These are phyloP conservation scores for Bisporella sp. DNA, from an alignment of 2,329 filamentous ascomycete species.

Conservation along the genomic window DNA sequence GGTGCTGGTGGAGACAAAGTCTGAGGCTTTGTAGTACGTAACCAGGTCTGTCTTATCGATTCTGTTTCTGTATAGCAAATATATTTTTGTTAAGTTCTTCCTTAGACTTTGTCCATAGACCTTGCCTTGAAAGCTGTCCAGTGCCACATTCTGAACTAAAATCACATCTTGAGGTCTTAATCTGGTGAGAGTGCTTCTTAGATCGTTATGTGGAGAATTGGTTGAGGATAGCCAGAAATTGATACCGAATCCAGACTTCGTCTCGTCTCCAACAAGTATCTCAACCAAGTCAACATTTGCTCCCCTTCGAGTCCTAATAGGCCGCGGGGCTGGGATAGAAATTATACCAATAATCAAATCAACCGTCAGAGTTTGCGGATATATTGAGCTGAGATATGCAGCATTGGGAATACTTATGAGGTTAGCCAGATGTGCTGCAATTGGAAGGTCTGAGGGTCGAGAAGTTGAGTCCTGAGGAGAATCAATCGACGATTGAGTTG, in stretches of 20 bases:
- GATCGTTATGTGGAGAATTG: constrained; percentile 19
- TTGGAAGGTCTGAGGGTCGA: constrained; percentile 19
- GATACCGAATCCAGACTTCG: constrained; percentile 69
- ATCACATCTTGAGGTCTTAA: constrained; percentile 70
- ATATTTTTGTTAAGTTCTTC: constrained; percentile 60
- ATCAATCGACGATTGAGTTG: constrained; percentile 31
- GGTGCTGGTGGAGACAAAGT: constrained; percentile 30
- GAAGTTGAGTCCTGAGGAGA: constrained; percentile 21
- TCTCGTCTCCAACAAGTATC: constrained; percentile 78
- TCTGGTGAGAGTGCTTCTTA: constrained; percentile 26
- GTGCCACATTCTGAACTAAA: constrained; percentile 69
- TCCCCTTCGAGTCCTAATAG: constrained; percentile 61
- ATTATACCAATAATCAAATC: constrained; percentile 78
- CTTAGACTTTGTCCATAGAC: constrained; percentile 83
- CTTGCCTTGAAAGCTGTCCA: constrained; percentile 66
- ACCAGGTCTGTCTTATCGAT: constrained; percentile 43
- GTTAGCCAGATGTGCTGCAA: constrained; percentile 43
- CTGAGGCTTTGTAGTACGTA: constrained; percentile 49
- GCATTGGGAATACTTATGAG: constrained; percentile 66
- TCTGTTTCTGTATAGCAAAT: constrained; percentile 54
- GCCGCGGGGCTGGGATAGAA: constrained; percentile 59
- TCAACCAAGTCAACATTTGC: constrained; percentile 62
- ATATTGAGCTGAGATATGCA: constrained; percentile 55
- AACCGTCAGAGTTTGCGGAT: constrained; percentile 74
- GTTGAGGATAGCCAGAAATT: constrained; percentile 68